Evolutionary conservation across 2,329 filamentous ascomycete species (phyloP), one percentile per base, ranked within the genome.

Genomic region (Colletotrichum liriopes): DNA sequence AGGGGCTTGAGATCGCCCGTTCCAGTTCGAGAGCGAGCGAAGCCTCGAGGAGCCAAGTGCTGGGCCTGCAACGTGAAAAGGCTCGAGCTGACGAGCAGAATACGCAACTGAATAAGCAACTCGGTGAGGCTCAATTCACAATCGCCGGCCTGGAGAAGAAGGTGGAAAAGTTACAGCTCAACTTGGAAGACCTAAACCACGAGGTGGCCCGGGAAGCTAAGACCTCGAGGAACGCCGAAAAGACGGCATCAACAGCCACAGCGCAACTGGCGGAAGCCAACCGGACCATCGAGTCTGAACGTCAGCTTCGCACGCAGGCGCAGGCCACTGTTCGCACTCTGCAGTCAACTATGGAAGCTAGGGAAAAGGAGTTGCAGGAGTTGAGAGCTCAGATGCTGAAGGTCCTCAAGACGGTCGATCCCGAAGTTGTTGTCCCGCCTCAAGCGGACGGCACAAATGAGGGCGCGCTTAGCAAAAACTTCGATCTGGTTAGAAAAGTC

Each of bases 1-100:
- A 98, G 85, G 96, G 97, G 39, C 88, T 99, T 8, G 96, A 99
- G 79, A 97, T 99, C 81, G 96, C 96, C 51, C 91, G 96, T 56
- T 96, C 96, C 0, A 94, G 91, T 72, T 97, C 95, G 6, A 92
- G 93, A 71, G 96, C 93, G 39, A 95, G 90, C 73, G 96, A 98
- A 76, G 93, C 91, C 41, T 94, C 95, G 58, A 92, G 95, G 47
- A 88, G 92, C 2, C 93, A 96, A 75, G 86, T 98, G 59, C 82
- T 90, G 49, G 91, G 92, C 71, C 85, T 98, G 37, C 94, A 96
- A 74, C 90, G 92, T 20, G 96, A 98, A 78, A 98, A 98, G 83
- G 82, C 89, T 1, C 94, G 93, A 77, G 82, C 93, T 0, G 95
- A 98, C 71, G 95, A 98, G 75, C 92, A 96, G 64, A 95, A 93